Evolutionary conservation across 2,329 filamentous ascomycete genomes (phyloP), one percentile per base, ranked within the genome.

Genomic region (Neurospora sp.): DNA sequence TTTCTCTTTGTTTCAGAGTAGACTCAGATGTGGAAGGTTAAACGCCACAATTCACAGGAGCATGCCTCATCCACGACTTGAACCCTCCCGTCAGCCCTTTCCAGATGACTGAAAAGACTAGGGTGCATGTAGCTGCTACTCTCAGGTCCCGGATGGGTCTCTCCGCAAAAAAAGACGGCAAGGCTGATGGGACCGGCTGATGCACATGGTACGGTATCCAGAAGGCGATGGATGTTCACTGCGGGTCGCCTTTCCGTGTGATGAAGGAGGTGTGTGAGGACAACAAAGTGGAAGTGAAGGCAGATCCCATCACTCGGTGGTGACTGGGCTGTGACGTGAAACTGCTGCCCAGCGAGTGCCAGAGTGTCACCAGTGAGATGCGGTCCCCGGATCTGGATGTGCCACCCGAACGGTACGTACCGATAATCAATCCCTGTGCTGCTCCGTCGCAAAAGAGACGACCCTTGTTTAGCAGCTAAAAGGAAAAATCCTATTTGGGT

Each of bases 381-480:
- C 67, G 46, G 66, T 52, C 69, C 42, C 36, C 62, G 67, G 58
- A 67, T 67, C 23, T 62, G 39, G 70, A 58, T 67, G 42, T 67
- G 67, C 66, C 67, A 68, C 28, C 67, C 67, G 28, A 62, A 10
- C 19, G 67, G 52, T 68, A 70, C 69, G 52, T 70, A 66, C 46
- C 38, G 43, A 66, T 66, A 39, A 17, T 33, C 52, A 62, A 62
- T 62, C 52, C 52, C 23, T 62, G 52, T 62, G 52, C 8, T 36
- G 52, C 28, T 62, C 52, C 23, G 52, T 33, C 13, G 52, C 33
- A 10, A 17, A 17, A 62, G 2, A 33, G 52, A n/a, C 15, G 46
- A n/a, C 28, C 52, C 52, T 36, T 62, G 52, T n/a, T 62, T 6
- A 33, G 15, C 52, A 36, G 23, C 13, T 36, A 9, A 10, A 13